Base-by-base conservation (phyloP, 352 stramenopile genomes). In the Phytopythium oedochilum region DNA sequence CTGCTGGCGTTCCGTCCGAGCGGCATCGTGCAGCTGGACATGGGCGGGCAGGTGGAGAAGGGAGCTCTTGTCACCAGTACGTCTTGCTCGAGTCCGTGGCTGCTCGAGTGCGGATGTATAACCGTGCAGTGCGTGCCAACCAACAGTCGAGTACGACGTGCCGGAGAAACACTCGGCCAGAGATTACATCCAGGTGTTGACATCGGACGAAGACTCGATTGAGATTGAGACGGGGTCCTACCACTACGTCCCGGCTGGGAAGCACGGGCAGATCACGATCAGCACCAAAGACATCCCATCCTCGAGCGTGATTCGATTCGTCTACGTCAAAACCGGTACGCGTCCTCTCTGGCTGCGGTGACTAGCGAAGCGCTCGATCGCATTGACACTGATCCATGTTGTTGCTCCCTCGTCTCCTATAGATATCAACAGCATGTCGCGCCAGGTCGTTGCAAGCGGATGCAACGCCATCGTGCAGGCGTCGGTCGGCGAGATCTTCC, bases 361-460 rank as follows among this genome's bases (percentile, higher is more conserved):
- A 11, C 32, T 36, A 15, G 32, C 32, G 32, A n/a, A n/a, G n/a
- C n/a, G n/a, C n/a, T n/a, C n/a, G n/a, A n/a, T n/a, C n/a, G n/a
- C n/a, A n/a, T n/a, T n/a, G n/a, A 6, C 11, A 15, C 32, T 11
- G 10, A 36, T 36, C 5, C 32, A 17, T 11, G 15, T 11, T 15
- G 32, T 15, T 36, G 7, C n/a, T n/a, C 29, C 29, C 9, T 29
- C 17, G n/a, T 26, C 17, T 5, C 35, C 7, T 55, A 14, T 40
- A 86, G 84, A 94, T 52, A 92, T 94, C 67, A 94, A 94, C 62
- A 86, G 75, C 26, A 91, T 94, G 54, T 87, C 78, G 5, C 66
- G 84, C 25, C 62, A 88, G 29, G 84, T 94, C n/a, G 78, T 94
- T 2, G 84, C 84, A 8, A 94, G 84, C 52, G 84, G 84, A 29